Base-by-base conservation (phyloP, 495 filamentous ascomycete species). In the Penicillium soppii region DNA sequence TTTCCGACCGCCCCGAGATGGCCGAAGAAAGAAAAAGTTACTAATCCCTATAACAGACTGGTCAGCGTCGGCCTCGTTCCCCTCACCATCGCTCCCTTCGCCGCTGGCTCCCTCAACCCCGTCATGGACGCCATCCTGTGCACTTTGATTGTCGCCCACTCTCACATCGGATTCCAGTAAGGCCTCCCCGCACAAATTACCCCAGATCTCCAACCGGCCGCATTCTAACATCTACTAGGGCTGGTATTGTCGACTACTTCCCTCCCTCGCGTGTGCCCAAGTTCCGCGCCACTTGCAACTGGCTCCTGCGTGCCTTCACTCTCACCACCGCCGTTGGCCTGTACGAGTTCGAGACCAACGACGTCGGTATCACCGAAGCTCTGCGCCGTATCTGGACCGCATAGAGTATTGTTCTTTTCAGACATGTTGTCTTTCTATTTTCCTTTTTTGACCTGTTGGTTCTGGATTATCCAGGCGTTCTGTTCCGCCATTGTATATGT, bases 261-360 rank as follows among this genome's bases (percentile, higher is more conserved):
- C 95, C 94, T 52, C 65, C 59, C 39, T 78, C 81, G 62, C 76
- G 83, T 51, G 76, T 88, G 48, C 91, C 91, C 26, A 84, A 82
- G 59, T 72, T 80, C 38, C 76, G 82, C 58, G 79, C 79, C 50
- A 21, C 75, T 30, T 77, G 87, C 66, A 79, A 77, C 66, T 97
- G 91, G 91, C 76, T 78, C 25, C 83, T 97, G 41, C 89, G 89
- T 61, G 79, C 76, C 45, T 84, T 82, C 56, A 95, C 95, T 29
- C 72, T 89, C 43, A 73, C 88, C 43, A 92, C 94, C 32, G 90
- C 86, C 21, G 75, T 95, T 57, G 92, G 92, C 41, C 79, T 97
- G 50, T 98, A 97, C 73, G 91, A 96, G 76, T 97, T 97, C 67
- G 92, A 98, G 84, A 98, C 94, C n/a, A 97, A 96, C 66, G 94